Evolutionary conservation across 2,329 filamentous ascomycete genomes (phyloP), one percentile per base, ranked within the genome.

Genomic region (Ophiostoma pallidulum): DNA sequence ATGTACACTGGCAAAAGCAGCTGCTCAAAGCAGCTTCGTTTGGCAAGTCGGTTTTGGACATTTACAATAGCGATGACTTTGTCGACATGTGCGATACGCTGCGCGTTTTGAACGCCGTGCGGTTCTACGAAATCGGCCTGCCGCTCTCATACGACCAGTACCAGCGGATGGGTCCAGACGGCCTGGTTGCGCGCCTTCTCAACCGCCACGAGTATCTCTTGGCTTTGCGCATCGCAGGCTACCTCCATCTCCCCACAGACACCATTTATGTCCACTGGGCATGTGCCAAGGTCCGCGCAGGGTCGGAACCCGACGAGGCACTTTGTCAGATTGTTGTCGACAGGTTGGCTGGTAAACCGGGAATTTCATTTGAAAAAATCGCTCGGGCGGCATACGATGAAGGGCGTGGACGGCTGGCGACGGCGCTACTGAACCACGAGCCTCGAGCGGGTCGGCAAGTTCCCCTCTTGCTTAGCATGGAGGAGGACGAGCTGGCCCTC

Each of bases 11-110:
- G 87, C 92, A 98, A 61, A 98, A 97, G 62, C 81, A 94, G 57
- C 73, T 98, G 1, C 73, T 98, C n/a, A 94, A 94, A 62, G 92
- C 92, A 6, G 92, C 92, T 0, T 97, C 91, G 0, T 97, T 96
- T 62, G 92, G 92, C 52, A 98, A 98, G 64, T 97, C 92, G 0
- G 92, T 97, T 0, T 75, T 98, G 4, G 92, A 97, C 58, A 81
- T 97, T 12, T 98, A 97, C 67, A 96, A 92, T 64, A 96, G 90
- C 60, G 92, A 98, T 60, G 91, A 98, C 55, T 98, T 97, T 65
- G 92, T 98, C 46, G 91, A 97, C 53, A 97, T 96, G 83, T 95
- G 89, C 57, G 91, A 98, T 64, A 92, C 84, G 1, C 69, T 98
- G 14, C 83, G 92, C 14, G 90, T 98, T 0, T 73, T 98, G 41